Conservation (phyloP, 768 basidiomycete genomes). For the Leucosporidium creatinivorum region DNA sequence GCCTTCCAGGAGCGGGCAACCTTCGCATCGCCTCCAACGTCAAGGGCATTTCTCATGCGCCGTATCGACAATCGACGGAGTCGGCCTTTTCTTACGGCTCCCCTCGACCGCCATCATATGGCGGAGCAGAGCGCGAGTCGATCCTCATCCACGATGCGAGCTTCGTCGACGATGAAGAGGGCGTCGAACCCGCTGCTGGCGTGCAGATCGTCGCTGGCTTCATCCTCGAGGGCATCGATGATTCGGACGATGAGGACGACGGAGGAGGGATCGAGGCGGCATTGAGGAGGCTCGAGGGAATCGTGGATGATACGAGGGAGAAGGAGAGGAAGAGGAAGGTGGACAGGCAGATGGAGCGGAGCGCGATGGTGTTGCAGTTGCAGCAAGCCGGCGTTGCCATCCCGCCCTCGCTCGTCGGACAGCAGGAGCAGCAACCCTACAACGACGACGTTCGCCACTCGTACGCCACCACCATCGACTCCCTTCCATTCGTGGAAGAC, state of each 20-base stretch:
- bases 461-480: neutral
- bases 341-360: constrained; percentile 33
- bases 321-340: constrained; percentile 32
- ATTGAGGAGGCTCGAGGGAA: constrained; percentile 69
- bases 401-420: too few relatives aligned
- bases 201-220: constrained; percentile 51
- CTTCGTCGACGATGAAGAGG: constrained; percentile 28
- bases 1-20: constrained; percentile 29
- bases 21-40: constrained; percentile 17
- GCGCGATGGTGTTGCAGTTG: neutral
- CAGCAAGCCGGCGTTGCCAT: too few relatives aligned
- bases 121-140: constrained; percentile 16
- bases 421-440: too few relatives aligned
- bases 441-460: neutral
- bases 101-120: constrained; percentile 1
- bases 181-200: neutral
- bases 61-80: constrained; percentile 7
- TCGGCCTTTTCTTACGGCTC: constrained; percentile 14
- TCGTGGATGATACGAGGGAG: constrained; percentile 66
- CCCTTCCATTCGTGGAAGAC: too few relatives aligned
- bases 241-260: constrained; percentile 58
- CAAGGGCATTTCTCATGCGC: neutral
- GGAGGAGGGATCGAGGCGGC: constrained; percentile 74
- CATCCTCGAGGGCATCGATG: constrained; percentile 39
- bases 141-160: neutral